phyloP scores from a whole-genome alignment of 352 stramenopile species.

The Globisporangium abappressorium region DNA sequence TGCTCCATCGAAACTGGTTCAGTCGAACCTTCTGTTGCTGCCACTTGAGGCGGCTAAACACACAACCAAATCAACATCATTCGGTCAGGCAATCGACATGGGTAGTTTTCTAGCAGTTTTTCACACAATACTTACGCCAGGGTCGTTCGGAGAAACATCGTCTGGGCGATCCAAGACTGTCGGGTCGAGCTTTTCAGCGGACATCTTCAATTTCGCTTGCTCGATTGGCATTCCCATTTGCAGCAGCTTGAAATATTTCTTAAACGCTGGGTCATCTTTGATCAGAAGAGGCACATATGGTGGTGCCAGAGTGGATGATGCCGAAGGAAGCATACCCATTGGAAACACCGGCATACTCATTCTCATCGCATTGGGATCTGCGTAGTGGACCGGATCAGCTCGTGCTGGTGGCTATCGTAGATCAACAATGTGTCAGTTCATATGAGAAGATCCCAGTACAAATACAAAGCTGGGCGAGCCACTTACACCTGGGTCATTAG shows the following conservation, averaged over 20 bases:
- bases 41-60: conserved; percentile 36
- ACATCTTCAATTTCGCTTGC: conserved; percentile 85
- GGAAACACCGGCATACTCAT: conserved; percentile 32
- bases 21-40: conserved; percentile 19
- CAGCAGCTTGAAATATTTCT: conserved; percentile 83
- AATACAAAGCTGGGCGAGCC: not conserved
- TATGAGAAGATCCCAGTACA: not conserved
- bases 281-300: conserved; percentile 71
- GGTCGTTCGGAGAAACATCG: conserved; percentile 76
- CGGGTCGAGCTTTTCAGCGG: conserved; percentile 57
- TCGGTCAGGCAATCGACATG: not conserved
- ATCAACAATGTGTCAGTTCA: not conserved
- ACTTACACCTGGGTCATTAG: conserved; percentile 79
- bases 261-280: conserved; percentile 68
- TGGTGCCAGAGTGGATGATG: conserved; percentile 10
- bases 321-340: conserved; percentile 18
- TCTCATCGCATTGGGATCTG: conserved; percentile 10
- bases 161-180: conserved; percentile 66
- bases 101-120: not conserved
- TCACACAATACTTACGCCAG: conserved; percentile 45
- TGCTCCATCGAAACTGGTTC: conserved; percentile 82
- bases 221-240: conserved; percentile 82
- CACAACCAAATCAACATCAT: conserved; percentile 2
- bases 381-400: not conserved
- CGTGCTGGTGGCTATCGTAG: conserved; percentile 24